Conservation (phyloP, 2,329 filamentous ascomycete genomes). For the Colletotrichum sp. region DNA sequence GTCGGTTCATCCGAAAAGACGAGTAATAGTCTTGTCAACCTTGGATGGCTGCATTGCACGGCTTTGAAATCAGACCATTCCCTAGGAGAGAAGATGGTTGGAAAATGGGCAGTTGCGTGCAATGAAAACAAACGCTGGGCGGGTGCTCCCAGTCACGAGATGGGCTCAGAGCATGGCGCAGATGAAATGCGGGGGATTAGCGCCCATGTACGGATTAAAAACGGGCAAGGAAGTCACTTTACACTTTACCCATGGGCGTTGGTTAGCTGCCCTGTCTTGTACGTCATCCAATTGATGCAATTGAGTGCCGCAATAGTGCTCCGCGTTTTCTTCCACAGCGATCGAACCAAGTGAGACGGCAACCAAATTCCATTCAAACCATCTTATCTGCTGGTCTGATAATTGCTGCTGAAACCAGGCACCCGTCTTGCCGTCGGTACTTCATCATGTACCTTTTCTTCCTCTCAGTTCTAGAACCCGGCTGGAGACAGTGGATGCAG, state of each 20-base stretch:
- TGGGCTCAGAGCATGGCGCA: neutral
- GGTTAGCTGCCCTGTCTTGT: slow-evolving; percentile 2
- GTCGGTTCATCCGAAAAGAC: neutral
- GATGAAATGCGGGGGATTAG: neutral
- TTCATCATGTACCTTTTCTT: slow-evolving; percentile 19
- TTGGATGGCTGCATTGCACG: neutral
- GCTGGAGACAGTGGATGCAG: neutral
- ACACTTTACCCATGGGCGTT: neutral
- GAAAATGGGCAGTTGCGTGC: neutral
- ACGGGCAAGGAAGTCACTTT: neutral
- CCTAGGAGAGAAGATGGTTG: neutral
- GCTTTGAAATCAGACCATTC: neutral
- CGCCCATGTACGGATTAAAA: neutral
- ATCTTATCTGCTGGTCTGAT: neutral
- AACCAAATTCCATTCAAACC: neutral
- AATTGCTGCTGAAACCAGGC: neutral
- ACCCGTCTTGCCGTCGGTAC: neutral
- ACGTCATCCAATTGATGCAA: slow-evolving; percentile 2
- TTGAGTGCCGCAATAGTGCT: neutral
- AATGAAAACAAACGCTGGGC: neutral
- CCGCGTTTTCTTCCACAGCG: neutral
- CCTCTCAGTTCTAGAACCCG: slow-evolving; percentile 21
- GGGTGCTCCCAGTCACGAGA: neutral
- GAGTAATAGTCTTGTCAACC: neutral
- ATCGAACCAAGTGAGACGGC: neutral